These are phyloP conservation scores for Botryotinia calthae DNA, from an alignment of 2,329 filamentous ascomycete species.

Conservation along the genomic window DNA sequence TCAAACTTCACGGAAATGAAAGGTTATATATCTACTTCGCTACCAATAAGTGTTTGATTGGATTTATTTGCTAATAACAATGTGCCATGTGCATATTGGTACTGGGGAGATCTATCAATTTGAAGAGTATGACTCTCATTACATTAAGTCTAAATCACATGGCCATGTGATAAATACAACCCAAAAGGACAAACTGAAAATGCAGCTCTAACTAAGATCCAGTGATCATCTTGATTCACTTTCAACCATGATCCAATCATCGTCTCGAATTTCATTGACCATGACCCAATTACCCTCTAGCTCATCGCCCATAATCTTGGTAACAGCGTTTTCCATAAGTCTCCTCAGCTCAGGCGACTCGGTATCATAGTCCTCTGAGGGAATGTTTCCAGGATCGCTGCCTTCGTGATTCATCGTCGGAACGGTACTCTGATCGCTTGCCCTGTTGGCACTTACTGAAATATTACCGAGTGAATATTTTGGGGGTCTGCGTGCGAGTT, in stretches of 20 bases:
- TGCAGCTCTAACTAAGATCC: neutral
- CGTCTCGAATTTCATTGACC: neutral
- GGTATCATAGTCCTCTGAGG: neutral
- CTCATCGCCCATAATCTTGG: neutral
- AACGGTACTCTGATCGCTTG: neutral
- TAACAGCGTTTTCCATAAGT: neutral
- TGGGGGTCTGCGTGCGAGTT: neutral
- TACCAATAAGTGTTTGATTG: rapidly evolving
- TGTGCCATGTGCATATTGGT: neutral
- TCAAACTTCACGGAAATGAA: neutral
- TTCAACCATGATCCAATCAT: neutral
- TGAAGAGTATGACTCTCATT: neutral
- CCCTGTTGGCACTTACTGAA: rapidly evolving
- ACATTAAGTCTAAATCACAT: neutral
- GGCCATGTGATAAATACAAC: too few relatives aligned
- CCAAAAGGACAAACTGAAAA: neutral
- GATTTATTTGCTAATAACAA: neutral
- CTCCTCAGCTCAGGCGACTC: neutral
- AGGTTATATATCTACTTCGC: neutral
- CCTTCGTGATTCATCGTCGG: rapidly evolving
- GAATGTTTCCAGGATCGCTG: neutral
- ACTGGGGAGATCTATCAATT: rapidly evolving
- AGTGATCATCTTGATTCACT: neutral
- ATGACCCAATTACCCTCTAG: neutral
- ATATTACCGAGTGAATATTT: neutral